Percentiles rank a stretch among this genome's conserved stretches.
phyloP scores from a whole-genome alignment of 768 basidiomycete genomes.

The Serendipita sp. region DNA sequence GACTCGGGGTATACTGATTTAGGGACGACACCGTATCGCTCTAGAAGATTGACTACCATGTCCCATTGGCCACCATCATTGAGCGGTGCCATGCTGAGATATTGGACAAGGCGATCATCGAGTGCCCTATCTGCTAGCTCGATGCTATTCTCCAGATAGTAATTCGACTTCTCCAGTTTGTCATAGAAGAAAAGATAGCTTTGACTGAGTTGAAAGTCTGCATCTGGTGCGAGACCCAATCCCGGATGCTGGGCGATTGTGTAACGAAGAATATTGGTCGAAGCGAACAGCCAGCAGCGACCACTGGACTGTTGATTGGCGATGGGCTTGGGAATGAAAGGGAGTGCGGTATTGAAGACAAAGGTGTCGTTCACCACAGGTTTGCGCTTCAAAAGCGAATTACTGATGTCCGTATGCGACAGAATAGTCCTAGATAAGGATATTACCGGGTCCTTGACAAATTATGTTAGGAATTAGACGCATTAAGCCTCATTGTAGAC shows the following conservation, averaged over 20 bases:
- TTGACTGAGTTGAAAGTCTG: conserved; percentile 81
- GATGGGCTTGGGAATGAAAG: conserved; percentile 68
- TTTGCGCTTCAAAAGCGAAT: conserved; percentile 46
- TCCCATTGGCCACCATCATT: conserved; percentile 94
- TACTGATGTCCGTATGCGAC: conserved; percentile 47
- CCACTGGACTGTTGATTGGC: conserved; percentile 82
- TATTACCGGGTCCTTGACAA: neutral
- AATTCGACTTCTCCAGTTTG: conserved; percentile 83
- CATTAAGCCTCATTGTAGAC: neutral
- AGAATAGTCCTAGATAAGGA: conserved; percentile 64
- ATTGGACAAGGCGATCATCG: conserved; percentile 68
- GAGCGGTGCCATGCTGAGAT: conserved; percentile 62
- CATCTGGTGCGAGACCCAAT: conserved; percentile 39
- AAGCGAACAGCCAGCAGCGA: conserved; percentile 91
- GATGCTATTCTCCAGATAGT: conserved; percentile 79
- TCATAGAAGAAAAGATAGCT: conserved; percentile 94
- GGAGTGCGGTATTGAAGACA: conserved; percentile 69
- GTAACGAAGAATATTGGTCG: conserved; percentile 74
- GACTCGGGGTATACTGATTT: conserved; percentile 74
- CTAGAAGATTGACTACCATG: conserved; percentile 60
- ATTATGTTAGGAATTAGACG: neutral
- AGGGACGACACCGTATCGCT: conserved; percentile 78
- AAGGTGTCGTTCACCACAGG: conserved; percentile 49
- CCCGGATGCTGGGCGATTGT: conserved; percentile 57
- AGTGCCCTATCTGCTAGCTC: conserved; percentile 64